Evolutionary conservation across 1,284 basidiomycete genomes (phyloP), one percentile per base, ranked within the genome.

Genomic region (Microbotryum lychnidis-dioicae): DNA sequence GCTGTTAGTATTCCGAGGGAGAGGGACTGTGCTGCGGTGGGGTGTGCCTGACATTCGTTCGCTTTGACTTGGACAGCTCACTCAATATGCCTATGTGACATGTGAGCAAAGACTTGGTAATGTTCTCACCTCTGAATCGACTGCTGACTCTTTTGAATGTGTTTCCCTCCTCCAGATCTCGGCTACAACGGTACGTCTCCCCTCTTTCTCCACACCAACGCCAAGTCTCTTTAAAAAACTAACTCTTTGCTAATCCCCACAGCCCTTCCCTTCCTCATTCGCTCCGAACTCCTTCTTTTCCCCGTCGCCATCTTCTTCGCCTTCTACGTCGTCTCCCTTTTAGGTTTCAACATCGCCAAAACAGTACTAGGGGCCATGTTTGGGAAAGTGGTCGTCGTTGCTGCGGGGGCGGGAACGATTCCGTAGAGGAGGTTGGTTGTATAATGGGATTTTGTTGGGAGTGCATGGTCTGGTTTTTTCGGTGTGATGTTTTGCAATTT

Each of bases 261-360:
- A 56, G 91, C 91, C 16, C 79, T 96, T n/a, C 91, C 91, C 1
- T 96, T 94, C 77, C 81, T 96, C 58, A 83, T 89, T 64, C 85
- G 89, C 29, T 84, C 88, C 23, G 89, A 93, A 74, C 78, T 96
- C 50, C 81, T 96, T 54, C 81, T 96, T 21, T 84, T 89, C 16
- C 91, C 92, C 1, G 77, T 94, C 50, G 79, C 93, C 23, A 88
- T 91, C 7, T 78, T 93, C 46, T 87, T 92, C 69, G 81, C 37
- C 47, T 60, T 72, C 45, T 94, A 92, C 74, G 80, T 93, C 61
- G 79, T 92, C 50, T 91, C 88, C 23, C 77, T 96, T 50, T 78
- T 96, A 46, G 92, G 91, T 4, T 91, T 93, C 80, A 93, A 93
- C 74, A 80, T 93, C 61, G 85, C 88, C 37, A 83, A 85, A 72